A percentile compares a stretch with the other conserved stretches of the same genome.
These are phyloP conservation scores for Aspergillus japonicus DNA, from an alignment of 2,329 filamentous ascomycete genomes.

Conservation along the genomic window DNA sequence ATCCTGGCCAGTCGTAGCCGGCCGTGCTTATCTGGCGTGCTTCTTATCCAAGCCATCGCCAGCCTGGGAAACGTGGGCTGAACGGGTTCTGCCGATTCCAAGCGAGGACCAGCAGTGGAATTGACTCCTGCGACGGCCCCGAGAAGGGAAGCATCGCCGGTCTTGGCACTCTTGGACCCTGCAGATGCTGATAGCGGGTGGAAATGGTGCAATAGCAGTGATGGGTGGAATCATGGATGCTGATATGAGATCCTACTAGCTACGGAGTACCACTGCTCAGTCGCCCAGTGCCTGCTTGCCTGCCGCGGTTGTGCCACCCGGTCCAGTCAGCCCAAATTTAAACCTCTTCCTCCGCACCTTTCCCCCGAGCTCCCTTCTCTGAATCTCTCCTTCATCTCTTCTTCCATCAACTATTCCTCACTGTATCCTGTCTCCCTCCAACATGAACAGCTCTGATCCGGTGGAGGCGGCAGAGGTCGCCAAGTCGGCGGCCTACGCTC, in stretches of 20 bases:
- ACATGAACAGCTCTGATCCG: constrained; percentile 29
- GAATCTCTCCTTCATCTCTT: background rate
- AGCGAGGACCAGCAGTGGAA: background rate
- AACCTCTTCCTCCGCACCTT: constrained; percentile 1
- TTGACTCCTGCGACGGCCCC: background rate
- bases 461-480: constrained; percentile 26
- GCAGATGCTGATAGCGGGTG: background rate
- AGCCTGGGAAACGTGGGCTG: background rate
- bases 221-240: too few species aligned
- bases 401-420: background rate
- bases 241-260: too few species aligned
- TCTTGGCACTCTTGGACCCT: background rate
- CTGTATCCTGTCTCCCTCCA: background rate
- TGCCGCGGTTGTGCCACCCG: background rate
- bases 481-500: constrained; percentile 21
- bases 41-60: background rate
- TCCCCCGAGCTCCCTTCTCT: background rate
- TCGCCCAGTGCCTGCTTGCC: background rate
- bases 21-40: constrained; percentile 1
- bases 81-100: background rate
- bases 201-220: background rate
- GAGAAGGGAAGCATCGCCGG: background rate
- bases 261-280: too few species aligned
- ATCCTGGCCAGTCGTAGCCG: background rate
- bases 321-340: constrained; percentile 2